Conservation (phyloP, 208 protist genomes). For the Crithidia acanthocephali region DNA sequence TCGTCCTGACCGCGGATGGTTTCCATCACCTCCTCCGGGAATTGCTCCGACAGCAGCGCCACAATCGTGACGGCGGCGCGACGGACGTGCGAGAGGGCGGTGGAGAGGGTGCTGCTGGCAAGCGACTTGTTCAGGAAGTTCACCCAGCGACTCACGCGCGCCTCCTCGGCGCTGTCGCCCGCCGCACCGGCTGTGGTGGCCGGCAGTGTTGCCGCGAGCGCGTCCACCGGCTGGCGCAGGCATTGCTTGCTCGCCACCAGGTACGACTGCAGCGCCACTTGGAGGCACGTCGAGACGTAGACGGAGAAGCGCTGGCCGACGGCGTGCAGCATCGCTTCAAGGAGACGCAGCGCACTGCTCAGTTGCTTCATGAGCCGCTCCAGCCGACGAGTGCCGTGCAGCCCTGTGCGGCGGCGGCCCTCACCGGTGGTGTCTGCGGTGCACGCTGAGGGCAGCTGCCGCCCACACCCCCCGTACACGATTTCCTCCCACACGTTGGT, state of each 20-base stretch:
- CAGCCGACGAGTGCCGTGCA: slow-evolving; percentile 46
- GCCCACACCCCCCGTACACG: slow-evolving; percentile 32
- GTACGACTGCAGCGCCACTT: slow-evolving; percentile 73
- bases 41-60: slow-evolving; percentile 78
- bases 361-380: slow-evolving; percentile 73
- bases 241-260: slow-evolving; percentile 75
- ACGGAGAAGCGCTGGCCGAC: slow-evolving; percentile 68
- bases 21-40: slow-evolving; percentile 69
- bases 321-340: slow-evolving; percentile 69
- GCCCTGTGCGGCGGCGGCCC: slow-evolving; percentile 22
- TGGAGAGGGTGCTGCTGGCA: slow-evolving; percentile 43
- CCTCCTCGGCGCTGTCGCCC: slow-evolving; percentile 11
- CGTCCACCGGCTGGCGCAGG: slow-evolving; percentile 42
- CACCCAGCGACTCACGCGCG: slow-evolving; percentile 27
- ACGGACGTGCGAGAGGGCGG: slow-evolving; percentile 56
- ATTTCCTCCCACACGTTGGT: slow-evolving; percentile 36
- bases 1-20: slow-evolving; percentile 33
- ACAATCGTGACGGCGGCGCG: slow-evolving; percentile 54
- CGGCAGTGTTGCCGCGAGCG: slow-evolving; percentile 12
- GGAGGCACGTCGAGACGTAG: slow-evolving; percentile 66
- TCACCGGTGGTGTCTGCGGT: neutral
- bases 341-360: slow-evolving; percentile 54
- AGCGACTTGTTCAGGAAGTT: slow-evolving; percentile 37
- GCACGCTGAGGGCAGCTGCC: slow-evolving; percentile 7
- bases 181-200: neutral